Evolutionary conservation across 116 monocot species (phyloP).

Genomic region (Phalaenopsis hybrid): DNA sequence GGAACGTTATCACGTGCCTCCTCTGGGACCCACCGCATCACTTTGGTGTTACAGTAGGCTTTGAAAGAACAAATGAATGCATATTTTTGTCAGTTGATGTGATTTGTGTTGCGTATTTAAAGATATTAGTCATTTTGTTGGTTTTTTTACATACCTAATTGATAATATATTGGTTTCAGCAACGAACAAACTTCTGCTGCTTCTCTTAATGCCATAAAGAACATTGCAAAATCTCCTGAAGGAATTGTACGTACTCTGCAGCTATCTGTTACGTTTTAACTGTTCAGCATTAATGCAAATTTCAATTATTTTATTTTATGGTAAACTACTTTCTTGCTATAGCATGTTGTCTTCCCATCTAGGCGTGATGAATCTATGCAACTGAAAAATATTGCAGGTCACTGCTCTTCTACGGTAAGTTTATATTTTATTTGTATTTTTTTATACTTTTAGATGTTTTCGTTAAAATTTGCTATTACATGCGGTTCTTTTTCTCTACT

Average conservation of each 20-base stretch:
- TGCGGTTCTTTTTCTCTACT: neutral
- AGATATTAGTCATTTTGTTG: neutral
- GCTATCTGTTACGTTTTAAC: neutral
- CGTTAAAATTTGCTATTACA: neutral
- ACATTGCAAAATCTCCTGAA: conserved; percentile 48
- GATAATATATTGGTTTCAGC: conserved; percentile 21
- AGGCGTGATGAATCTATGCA: conserved; percentile 27
- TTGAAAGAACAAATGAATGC: no score
- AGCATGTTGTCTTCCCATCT: conserved; percentile 62
- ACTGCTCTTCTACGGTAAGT: conserved; percentile 67
- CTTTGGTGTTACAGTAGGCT: no score
- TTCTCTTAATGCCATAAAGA: conserved; percentile 61
- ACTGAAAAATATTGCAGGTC: conserved; percentile 48
- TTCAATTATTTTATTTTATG: neutral
- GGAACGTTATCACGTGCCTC: no score
- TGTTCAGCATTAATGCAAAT: neutral
- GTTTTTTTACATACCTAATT: neutral
- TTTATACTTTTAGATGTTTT: neutral
- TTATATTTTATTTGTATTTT: neutral
- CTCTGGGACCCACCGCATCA: no score
- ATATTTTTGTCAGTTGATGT: neutral
- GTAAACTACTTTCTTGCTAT: conserved; percentile 10
- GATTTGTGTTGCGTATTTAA: neutral
- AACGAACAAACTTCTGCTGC: conserved; percentile 61
- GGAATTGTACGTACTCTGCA: conserved; percentile 57